Base-by-base conservation (phyloP, 225 moss, liverwort and hornwort genomes). In the Rhytidiadelphus loreus region DNA sequence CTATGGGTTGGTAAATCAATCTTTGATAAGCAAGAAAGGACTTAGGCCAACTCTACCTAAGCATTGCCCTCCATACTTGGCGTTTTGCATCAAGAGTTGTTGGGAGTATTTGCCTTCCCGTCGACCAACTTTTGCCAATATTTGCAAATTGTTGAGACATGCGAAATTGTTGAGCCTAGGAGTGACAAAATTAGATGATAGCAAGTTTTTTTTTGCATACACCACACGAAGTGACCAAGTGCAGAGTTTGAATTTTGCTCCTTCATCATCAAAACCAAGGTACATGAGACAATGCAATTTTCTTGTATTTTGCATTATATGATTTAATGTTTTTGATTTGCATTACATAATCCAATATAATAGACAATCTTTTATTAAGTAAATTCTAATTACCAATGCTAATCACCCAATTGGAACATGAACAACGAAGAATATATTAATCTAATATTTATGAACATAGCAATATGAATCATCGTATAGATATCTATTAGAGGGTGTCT, bases 1-100 rank as follows among this genome's bases (percentile, higher is more conserved):
- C 4, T 57, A 1, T 16, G 4, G 1, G 2, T 16, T 4, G 1
- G 11, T 3, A 11, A 32, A 44, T 44, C 57, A 58, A 32, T 0
- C 5, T 2, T 72, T 56, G 84, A 17, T 84, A 33, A 23, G 5
- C 7, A 8, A 43, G 23, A 16, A 84, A 9, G 72, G 72, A 21
- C 33, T 84, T 7, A 41, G 71, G 41, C 84, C 84, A 33, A 72
- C 58, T 44, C 21, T 72, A 14, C 84, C 58, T 5, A 24, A 59
- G 5, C 16, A 84, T 33, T 84, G 84, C 12, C 84, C 58, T 21
- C 3, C 2, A 20, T 72, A 71, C 16, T 37, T 85, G 75, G 61
- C 14, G 1, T 85, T 75, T 75, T 50, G 61, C n/a, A 74, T 85
- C n/a, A 26, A 28, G 7, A 76, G 62, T 61, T 85, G 85, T 75